phyloP scores from a whole-genome alignment of 257 asterid species.

The Salvia splendens region DNA sequence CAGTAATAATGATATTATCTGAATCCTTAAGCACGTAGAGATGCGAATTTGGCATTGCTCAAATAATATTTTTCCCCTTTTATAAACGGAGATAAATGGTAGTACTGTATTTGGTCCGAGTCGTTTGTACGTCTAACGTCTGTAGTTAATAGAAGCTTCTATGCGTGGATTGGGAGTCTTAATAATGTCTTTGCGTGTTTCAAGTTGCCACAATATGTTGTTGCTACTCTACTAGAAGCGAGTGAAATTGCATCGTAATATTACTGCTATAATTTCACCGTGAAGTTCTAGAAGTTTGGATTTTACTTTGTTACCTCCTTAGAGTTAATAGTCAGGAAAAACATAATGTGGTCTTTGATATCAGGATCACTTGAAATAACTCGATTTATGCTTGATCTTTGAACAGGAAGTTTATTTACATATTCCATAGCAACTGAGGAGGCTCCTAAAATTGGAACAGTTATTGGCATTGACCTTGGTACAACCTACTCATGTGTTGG shows the following conservation, averaged over 20 bases:
- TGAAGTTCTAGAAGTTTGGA: not conserved
- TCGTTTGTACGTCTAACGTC: not conserved
- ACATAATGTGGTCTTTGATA: not conserved
- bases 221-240: not conserved
- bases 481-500: constrained; percentile 85
- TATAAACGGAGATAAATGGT: not conserved
- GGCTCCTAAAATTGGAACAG: constrained; percentile 61
- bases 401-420: constrained; percentile 56
- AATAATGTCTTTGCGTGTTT: not conserved
- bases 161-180: not conserved
- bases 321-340: not conserved
- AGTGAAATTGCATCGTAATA: not conserved
- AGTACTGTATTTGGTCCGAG: not conserved
- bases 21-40: not conserved
- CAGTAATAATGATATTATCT: not conserved
- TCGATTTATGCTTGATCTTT: constrained; percentile 2
- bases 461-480: constrained; percentile 75
- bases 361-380: not conserved
- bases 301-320: not conserved
- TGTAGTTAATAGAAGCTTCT: not conserved
- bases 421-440: constrained; percentile 62
- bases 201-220: not conserved
- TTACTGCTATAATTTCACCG: not conserved
- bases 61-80: not conserved
- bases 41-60: not conserved